These are phyloP conservation scores for Camellia japonica DNA, from an alignment of 148 eudicot species.

Conservation along the genomic window DNA sequence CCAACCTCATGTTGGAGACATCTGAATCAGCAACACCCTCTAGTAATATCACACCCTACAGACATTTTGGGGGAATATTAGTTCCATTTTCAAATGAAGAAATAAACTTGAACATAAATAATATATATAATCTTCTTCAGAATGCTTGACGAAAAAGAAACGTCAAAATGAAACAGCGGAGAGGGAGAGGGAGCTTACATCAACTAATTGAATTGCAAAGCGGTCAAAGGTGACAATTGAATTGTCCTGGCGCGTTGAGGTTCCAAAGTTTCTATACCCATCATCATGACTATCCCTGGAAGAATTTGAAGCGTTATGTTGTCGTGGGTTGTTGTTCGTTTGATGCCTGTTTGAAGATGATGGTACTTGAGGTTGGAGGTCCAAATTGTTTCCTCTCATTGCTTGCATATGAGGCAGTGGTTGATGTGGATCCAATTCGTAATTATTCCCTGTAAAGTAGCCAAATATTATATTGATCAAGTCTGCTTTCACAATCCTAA, in stretches of 20 bases:
- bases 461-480: not conserved
- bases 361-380: constrained; percentile 3
- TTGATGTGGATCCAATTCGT: not conserved
- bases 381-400: not conserved
- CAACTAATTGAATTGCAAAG: not conserved
- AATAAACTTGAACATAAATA: not conserved
- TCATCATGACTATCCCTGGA: not conserved
- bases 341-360: constrained; percentile 1
- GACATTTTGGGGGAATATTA: not conserved
- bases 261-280: not conserved
- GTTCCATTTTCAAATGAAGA: not conserved
- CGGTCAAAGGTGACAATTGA: not conserved
- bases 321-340: not conserved
- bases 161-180: not conserved
- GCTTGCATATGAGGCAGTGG: not conserved
- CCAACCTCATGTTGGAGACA: not conserved
- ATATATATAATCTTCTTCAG: not conserved
- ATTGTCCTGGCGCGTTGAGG: not conserved
- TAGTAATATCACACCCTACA: not conserved
- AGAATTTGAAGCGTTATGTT: not conserved
- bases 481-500: not conserved
- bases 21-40: not conserved
- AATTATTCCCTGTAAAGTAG: not conserved
- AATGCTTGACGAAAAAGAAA: too few species aligned
- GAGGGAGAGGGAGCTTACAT: not conserved